Evolutionary conservation across 805 yeast species (phyloP).

Genomic region (Peterozyma xylosa): DNA sequence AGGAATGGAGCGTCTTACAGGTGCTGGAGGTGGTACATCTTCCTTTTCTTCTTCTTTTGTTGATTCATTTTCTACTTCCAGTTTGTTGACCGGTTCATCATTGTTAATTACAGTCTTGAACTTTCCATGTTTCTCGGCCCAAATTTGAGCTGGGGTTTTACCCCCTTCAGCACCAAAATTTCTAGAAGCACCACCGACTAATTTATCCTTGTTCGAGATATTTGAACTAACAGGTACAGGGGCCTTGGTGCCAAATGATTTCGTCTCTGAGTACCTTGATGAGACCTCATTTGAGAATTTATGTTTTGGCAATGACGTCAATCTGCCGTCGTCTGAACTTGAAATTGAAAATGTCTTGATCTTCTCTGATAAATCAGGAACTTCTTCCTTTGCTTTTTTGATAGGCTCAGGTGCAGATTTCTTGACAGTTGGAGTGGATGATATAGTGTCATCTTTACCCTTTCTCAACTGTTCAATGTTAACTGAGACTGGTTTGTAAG

Average conservation of each 20-base stretch:
- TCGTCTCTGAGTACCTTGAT: constrained; percentile 34
- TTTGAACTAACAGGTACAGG: constrained; percentile 17
- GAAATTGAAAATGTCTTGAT: constrained; percentile 20
- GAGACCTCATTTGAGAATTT: constrained; percentile 44
- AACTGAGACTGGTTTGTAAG: constrained; percentile 63
- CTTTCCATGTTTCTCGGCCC: constrained; percentile 89
- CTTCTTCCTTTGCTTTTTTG: constrained; percentile 37
- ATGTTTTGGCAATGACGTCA: constrained; percentile 59
- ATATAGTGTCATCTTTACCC: constrained; percentile 35
- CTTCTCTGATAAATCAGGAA: constrained; percentile 40
- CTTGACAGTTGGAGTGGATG: constrained; percentile 27
- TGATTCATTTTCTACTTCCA: constrained; percentile 22
- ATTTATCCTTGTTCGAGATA: constrained; percentile 31
- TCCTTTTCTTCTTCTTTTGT: constrained; percentile 21
- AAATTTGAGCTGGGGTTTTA: constrained; percentile 87
- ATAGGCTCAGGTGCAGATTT: constrained; percentile 25
- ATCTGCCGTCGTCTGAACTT: constrained; percentile 34
- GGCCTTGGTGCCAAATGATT: constrained; percentile 25
- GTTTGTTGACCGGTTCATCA: constrained; percentile 18
- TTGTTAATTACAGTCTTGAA: constrained; percentile 33
- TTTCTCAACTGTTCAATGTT: constrained; percentile 47
- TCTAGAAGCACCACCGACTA: constrained; percentile 52
- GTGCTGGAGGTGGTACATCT: constrained; percentile 9
- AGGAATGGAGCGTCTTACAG: constrained; percentile 4
- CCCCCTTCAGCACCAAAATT: constrained; percentile 66